These are phyloP conservation scores for Ceriops decandra DNA, from an alignment of 345 rosid genomes.

Conservation along the genomic window DNA sequence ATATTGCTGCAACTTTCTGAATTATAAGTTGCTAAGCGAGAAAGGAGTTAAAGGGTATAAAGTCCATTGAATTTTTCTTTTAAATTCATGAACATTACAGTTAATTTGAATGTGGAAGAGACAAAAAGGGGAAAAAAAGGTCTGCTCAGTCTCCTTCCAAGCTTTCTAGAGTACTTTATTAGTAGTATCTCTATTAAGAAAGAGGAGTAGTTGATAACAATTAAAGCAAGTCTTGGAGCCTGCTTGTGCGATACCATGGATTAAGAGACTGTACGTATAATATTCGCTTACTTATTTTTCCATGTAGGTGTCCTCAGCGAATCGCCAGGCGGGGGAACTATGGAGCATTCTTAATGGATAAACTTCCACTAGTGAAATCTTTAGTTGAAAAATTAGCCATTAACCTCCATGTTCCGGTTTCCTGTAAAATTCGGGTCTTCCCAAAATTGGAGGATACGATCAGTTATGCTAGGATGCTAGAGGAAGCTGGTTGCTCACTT, in stretches of 20 bases:
- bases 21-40: too few species aligned
- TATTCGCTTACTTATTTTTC: background rate
- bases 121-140: background rate
- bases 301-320: conserved; percentile 85
- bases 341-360: conserved; percentile 96
- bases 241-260: background rate
- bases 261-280: background rate
- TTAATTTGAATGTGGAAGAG: background rate
- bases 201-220: background rate
- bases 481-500: conserved; percentile 91
- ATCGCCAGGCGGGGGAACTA: conserved; percentile 84
- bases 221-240: background rate
- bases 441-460: conserved; percentile 72
- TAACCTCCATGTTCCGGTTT: conserved; percentile 70
- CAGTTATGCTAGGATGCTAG: conserved; percentile 81
- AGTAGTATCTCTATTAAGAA: background rate
- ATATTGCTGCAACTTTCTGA: too few species aligned
- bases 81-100: background rate
- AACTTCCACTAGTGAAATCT: conserved; percentile 79
- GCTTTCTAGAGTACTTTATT: too few species aligned
- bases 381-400: conserved; percentile 67
- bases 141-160: background rate
- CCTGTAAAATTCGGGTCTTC: conserved; percentile 85
- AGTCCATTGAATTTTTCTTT: too few species aligned
- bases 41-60: too few species aligned